Base-by-base conservation (phyloP, 176 grass and related monocot species). In the Eleusine indica region DNA sequence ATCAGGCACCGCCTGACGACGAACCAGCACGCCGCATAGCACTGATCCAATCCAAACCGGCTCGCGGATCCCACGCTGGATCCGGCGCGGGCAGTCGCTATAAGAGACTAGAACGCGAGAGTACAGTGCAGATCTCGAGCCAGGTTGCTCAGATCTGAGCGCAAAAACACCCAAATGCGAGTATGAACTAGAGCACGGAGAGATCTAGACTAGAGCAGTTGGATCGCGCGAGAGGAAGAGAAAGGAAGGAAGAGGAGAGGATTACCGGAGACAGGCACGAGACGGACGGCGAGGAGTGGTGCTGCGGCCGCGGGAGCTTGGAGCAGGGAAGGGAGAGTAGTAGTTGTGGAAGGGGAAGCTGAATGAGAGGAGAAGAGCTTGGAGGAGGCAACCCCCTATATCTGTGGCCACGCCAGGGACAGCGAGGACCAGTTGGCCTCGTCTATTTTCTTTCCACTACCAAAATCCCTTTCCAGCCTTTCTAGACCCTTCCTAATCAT, bases 51-150 rank as follows among this genome's bases (percentile, higher is more conserved):
- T 15, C 22, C 0, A 21, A 43, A 77, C 21, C 56, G 21, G 39
- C n/a, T 9, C 3, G 56, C 35, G 57, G 75, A 77, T 77, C 75
- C 53, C 75, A 28, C 38, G 39, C 75, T 56, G n/a, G 75, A 77
- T 77, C 75, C 25, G 75, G 39, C 56, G 11, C 17, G 53, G 15
- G 74, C 37, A 43, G 2, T 37, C 0, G 12, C 11, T 7, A 16
- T 19, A 44, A 22, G 56, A 4, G 4, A 25, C 21, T 22, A 42
- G 19, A 44, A 41, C 74, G 53, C 75, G 29, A 6, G 19, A 4
- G 5, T 16, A 6, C 0, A 15, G 53, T 12, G 21, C 75, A 77
- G 75, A 77, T 77, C 75, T 77, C 39, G 56, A 9, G 39, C 56
- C 56, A 5, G 56, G 38, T 16, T 3, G 39, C 75, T 43, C 75